These are phyloP conservation scores for Xerophyta viscosa DNA, from an alignment of 106 monocot species.

Conservation along the genomic window DNA sequence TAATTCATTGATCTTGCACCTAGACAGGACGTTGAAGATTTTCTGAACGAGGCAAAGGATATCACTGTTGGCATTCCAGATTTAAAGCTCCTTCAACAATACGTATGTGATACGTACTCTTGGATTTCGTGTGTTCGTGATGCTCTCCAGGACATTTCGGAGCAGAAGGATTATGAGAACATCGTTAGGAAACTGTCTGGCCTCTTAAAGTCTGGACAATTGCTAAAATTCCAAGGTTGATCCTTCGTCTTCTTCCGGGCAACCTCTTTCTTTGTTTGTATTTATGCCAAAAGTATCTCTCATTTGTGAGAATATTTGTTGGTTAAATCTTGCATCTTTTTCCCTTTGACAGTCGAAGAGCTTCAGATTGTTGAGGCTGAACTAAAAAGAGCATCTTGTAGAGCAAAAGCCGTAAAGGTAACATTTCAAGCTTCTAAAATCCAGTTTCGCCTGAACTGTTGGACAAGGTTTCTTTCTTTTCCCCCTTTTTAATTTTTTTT, in stretches of 20 bases:
- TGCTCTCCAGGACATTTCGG: conserved; percentile 21
- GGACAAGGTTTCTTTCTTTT: too few species aligned
- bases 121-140: conserved; percentile 43
- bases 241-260: background rate
- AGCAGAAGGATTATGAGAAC: conserved; percentile 36
- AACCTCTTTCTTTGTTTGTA: background rate
- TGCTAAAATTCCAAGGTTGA: conserved; percentile 41
- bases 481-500: too few species aligned
- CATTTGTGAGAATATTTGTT: too few species aligned
- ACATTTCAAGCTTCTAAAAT: too few species aligned
- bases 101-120: conserved; percentile 33
- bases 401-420: conserved; percentile 20
- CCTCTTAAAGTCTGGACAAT: conserved; percentile 39
- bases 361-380: conserved; percentile 44
- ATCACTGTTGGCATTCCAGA: conserved; percentile 51
- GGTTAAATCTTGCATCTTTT: background rate
- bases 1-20: background rate
- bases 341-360: conserved; percentile 54
- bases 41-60: conserved; percentile 26
- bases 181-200: conserved; percentile 44
- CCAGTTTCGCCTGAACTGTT: too few species aligned
- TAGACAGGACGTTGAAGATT: conserved; percentile 61
- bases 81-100: conserved; percentile 45
- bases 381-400: conserved; percentile 41
- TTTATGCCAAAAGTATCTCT: too few species aligned